Percentiles rank a stretch among this genome's conserved stretches.
Evolutionary conservation across 768 basidiomycete genomes (phyloP).

Genomic region (Royoungia palumana): DNA sequence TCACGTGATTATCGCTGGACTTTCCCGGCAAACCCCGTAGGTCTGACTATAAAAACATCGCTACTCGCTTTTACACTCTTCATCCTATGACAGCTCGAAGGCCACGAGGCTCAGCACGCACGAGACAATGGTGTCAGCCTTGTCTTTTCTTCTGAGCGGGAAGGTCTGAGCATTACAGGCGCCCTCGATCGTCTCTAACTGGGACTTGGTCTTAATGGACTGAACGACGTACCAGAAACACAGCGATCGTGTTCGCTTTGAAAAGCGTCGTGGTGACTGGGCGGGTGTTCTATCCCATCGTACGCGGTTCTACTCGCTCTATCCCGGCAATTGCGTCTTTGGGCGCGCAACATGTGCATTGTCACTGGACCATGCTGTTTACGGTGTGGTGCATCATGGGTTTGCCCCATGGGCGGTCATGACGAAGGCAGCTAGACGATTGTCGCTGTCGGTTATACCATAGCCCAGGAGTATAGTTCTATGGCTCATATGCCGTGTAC

Average conservation of each 20-base stretch:
- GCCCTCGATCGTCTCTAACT: slow-evolving; percentile 29
- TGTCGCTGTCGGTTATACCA: too few relatives aligned
- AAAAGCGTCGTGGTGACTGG: slow-evolving; percentile 29
- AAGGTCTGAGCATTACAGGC: slow-evolving; percentile 33
- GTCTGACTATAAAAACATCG: slow-evolving; percentile 15
- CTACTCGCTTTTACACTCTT: neutral
- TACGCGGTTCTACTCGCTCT: slow-evolving; percentile 9
- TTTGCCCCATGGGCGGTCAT: too few relatives aligned
- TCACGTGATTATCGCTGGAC: slow-evolving; percentile 18
- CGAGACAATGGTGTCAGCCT: slow-evolving; percentile 9
- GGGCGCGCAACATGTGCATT: slow-evolving; percentile 11
- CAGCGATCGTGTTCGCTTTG: slow-evolving; percentile 26
- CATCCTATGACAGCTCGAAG: slow-evolving; percentile 26
- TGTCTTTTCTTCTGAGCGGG: slow-evolving; percentile 30
- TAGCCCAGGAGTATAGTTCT: too few relatives aligned
- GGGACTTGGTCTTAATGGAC: slow-evolving; percentile 26
- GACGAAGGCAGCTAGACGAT: too few relatives aligned
- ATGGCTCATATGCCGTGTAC: too few relatives aligned
- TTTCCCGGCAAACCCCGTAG: slow-evolving; percentile 11
- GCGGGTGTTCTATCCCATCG: slow-evolving; percentile 9
- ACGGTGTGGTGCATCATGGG: neutral
- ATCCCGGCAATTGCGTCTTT: slow-evolving; percentile 18
- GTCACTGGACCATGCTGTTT: neutral
- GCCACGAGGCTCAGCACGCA: slow-evolving; percentile 30
- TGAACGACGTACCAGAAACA: slow-evolving; percentile 30